Conservation (phyloP, 2,329 filamentous ascomycete genomes). For the Verticillium isaacii region DNA sequence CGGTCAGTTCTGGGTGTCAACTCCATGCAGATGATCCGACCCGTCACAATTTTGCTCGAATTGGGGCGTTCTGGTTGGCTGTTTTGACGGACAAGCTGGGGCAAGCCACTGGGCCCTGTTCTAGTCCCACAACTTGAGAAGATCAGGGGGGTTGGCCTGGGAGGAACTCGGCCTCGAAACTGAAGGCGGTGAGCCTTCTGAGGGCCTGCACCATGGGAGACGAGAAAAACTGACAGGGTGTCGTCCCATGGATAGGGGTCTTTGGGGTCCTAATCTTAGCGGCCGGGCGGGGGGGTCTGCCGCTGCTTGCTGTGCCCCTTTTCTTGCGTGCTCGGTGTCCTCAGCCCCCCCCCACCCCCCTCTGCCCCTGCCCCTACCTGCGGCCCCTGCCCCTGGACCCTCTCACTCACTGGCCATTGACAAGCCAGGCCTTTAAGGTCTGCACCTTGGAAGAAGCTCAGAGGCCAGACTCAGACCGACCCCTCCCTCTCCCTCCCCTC, state of each 20-base stretch:
- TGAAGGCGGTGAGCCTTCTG: background rate
- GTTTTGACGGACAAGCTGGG: background rate
- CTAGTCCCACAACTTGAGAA: background rate
- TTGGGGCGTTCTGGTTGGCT: background rate
- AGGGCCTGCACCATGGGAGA: background rate
- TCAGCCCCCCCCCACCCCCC: background rate
- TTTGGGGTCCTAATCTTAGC: background rate
- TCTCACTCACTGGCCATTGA: background rate
- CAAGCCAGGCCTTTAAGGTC: background rate
- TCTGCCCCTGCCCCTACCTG: background rate
- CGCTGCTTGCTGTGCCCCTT: background rate
- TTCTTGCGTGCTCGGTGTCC: background rate
- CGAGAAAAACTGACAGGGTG: background rate
- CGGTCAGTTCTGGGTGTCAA: background rate
- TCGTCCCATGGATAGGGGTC: background rate
- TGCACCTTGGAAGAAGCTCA: background rate
- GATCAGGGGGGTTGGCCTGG: background rate
- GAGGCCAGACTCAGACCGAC: background rate
- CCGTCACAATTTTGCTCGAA: background rate
- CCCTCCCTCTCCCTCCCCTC: background rate
- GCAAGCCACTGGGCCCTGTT: background rate
- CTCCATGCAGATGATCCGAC: background rate
- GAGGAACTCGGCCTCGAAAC: background rate
- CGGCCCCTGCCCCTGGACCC: background rate
- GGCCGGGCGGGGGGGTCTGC: background rate